Evolutionary conservation across 225 moss, liverwort and hornwort genomes (phyloP).

Genomic region (Antitrichia curtipendula): DNA sequence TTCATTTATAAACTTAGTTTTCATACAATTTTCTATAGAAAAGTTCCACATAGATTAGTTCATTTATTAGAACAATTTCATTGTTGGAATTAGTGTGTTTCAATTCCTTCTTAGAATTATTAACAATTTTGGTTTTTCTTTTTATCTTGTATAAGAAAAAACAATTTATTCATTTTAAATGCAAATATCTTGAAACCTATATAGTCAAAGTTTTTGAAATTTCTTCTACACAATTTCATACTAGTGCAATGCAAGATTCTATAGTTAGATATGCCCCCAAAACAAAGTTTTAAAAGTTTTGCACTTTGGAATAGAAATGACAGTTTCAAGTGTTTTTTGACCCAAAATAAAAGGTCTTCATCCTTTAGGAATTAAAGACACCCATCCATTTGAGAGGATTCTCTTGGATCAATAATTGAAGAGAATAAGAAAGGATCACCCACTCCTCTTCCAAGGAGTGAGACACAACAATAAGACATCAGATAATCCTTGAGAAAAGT

Average conservation of each 20-base stretch:
- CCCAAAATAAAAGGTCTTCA: no score
- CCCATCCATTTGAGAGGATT: neutral
- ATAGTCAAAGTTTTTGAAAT: neutral
- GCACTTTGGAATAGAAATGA: neutral
- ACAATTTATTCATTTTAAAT: neutral
- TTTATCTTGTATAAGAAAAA: neutral
- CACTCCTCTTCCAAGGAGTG: neutral
- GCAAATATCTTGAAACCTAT: neutral
- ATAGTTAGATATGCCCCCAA: neutral
- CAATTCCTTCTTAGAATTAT: neutral
- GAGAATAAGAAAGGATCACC: neutral
- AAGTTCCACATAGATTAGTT: fast-evolving
- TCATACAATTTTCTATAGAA: neutral
- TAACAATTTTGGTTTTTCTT: neutral
- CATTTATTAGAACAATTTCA: neutral
- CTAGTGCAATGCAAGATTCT: no score
- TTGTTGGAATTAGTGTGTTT: neutral
- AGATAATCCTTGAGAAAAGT: neutral
- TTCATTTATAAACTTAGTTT: neutral
- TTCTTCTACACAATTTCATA: neutral
- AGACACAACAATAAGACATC: neutral
- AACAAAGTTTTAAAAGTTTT: fast-evolving
- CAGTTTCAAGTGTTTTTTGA: fast-evolving
- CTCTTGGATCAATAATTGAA: neutral
- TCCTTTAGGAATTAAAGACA: neutral